Evolutionary conservation across 768 basidiomycete species (phyloP).

Genomic region (Leccinellum luteum): DNA sequence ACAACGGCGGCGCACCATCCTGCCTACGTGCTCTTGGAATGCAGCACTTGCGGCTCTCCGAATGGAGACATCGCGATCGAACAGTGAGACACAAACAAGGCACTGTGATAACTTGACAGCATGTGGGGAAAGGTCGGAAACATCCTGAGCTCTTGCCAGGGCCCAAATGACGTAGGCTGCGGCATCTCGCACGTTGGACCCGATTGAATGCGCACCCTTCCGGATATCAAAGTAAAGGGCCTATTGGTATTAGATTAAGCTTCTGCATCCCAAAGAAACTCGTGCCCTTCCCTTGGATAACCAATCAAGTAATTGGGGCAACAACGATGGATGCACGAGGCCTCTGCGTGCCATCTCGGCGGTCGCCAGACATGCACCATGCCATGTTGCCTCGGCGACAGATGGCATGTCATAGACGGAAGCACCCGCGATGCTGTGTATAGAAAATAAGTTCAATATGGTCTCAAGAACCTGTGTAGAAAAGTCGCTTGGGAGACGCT

Average conservation of each 20-base stretch:
- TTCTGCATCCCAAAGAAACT: constrained; percentile 8
- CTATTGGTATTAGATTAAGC: constrained; percentile 39
- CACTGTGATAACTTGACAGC: constrained; percentile 62
- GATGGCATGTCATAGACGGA: constrained; percentile 69
- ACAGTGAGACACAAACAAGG: constrained; percentile 78
- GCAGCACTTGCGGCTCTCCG: constrained; percentile 95
- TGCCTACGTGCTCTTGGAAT: constrained; percentile 94
- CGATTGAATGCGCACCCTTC: constrained; percentile 90
- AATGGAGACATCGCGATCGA: constrained; percentile 93
- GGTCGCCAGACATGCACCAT: constrained; percentile 88
- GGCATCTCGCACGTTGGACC: constrained; percentile 92
- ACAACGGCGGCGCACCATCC: constrained; percentile 60
- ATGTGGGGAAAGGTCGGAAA: constrained; percentile 55
- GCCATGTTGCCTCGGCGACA: constrained; percentile 87
- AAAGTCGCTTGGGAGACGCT: constrained; percentile 74
- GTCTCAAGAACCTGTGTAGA: constrained; percentile 80
- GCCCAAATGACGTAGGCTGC: constrained; percentile 96
- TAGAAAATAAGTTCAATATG: constrained; percentile 69
- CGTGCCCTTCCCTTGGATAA: constrained; percentile 61
- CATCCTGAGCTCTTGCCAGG: constrained; percentile 74
- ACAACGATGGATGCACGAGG: constrained; percentile 54
- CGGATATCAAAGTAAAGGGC: constrained; percentile 90
- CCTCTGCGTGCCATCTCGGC: constrained; percentile 90
- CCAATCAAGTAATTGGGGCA: constrained; percentile 73
- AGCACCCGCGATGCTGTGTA: constrained; percentile 65